A percentile compares a stretch with the other conserved stretches of the same genome.
These are phyloP conservation scores for Amaranthus hypochondriacus DNA, from an alignment of 148 eudicot genomes.

Conservation along the genomic window DNA sequence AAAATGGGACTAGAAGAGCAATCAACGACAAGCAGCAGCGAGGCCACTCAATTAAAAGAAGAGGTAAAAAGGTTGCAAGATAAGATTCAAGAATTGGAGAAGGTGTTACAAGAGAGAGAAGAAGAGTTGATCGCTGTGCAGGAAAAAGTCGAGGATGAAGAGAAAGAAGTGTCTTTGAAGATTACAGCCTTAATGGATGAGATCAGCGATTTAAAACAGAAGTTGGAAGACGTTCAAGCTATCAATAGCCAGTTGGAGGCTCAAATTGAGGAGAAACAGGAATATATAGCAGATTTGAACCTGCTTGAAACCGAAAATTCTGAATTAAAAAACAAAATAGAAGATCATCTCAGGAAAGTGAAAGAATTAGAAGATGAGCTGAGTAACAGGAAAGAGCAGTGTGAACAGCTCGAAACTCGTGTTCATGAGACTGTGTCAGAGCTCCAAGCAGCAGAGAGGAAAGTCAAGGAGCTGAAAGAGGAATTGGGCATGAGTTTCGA, in stretches of 20 bases:
- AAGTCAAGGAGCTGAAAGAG: conserved; percentile 39
- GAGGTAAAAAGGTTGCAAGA: conserved; percentile 32
- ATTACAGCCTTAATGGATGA: conserved; percentile 33
- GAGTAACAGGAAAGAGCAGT: conserved; percentile 20
- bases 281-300: conserved; percentile 17
- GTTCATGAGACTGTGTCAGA: conserved; percentile 36
- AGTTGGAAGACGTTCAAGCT: conserved; percentile 34
- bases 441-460: conserved; percentile 42
- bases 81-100: conserved; percentile 43
- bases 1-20: conserved; percentile 43
- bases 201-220: conserved; percentile 34
- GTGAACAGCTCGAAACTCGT: conserved; percentile 30
- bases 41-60: conserved; percentile 28
- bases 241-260: conserved; percentile 46
- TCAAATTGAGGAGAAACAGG: conserved; percentile 31
- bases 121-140: conserved; percentile 35
- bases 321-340: conserved; percentile 24
- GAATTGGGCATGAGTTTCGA: conserved; percentile 36
- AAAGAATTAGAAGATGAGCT: conserved; percentile 26
- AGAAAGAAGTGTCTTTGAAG: conserved; percentile 36
- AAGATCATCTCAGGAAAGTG: conserved; percentile 18
- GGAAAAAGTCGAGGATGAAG: conserved; percentile 45
- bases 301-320: conserved; percentile 25
- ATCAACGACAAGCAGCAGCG: conserved; percentile 22
- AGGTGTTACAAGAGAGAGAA: conserved; percentile 33